These are phyloP conservation scores for Arctium lappa DNA, from an alignment of 129 eudicot species.

Conservation along the genomic window DNA sequence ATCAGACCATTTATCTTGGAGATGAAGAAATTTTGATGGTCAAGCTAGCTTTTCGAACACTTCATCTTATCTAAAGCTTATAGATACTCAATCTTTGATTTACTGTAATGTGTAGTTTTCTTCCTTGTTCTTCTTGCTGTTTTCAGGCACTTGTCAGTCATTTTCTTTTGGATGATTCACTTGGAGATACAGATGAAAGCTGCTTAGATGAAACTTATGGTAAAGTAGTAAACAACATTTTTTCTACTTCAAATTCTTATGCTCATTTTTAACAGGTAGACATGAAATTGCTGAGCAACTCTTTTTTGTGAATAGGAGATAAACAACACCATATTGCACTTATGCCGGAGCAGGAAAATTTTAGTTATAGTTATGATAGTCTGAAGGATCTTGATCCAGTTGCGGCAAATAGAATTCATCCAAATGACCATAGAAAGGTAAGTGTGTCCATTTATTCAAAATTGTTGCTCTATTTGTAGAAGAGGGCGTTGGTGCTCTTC, in stretches of 20 bases:
- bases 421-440: constrained; percentile 89
- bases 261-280: neutral
- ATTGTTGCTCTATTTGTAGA: neutral
- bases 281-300: neutral
- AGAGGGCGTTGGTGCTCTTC: neutral
- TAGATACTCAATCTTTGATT: neutral
- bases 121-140: constrained; percentile 11
- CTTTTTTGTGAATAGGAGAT: constrained; percentile 34
- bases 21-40: neutral
- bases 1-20: neutral
- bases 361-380: constrained; percentile 37
- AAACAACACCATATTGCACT: constrained; percentile 33
- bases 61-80: neutral
- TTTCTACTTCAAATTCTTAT: neutral
- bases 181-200: constrained; percentile 42
- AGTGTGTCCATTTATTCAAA: constrained; percentile 1
- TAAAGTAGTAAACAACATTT: constrained; percentile 14
- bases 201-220: constrained; percentile 48
- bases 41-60: neutral
- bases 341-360: constrained; percentile 23
- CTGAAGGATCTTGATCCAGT: constrained; percentile 75
- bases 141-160: constrained; percentile 92
- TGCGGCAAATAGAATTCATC: constrained; percentile 95
- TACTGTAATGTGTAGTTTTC: neutral
- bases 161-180: constrained; percentile 73